A percentile compares a stretch with the other conserved stretches of the same genome.
Evolutionary conservation across 345 rosid species (phyloP).

Genomic region (Sapria himalayana): DNA sequence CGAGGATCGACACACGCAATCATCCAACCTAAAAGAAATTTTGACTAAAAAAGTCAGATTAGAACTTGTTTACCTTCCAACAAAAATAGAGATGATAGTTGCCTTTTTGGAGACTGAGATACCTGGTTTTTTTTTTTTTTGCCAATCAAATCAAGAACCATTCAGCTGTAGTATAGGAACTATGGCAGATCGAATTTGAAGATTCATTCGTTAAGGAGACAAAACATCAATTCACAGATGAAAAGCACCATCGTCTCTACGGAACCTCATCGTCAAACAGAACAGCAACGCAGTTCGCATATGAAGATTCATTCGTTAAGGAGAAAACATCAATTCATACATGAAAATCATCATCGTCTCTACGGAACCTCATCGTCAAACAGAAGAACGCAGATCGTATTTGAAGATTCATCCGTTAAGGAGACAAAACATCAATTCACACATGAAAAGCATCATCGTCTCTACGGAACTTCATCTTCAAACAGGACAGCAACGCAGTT

Average conservation of each 20-base stretch:
- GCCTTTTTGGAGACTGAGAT: slow-evolving; percentile 24
- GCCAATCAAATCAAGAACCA: slow-evolving; percentile 1
- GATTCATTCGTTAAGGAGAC: too few species aligned
- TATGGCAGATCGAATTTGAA: too few species aligned
- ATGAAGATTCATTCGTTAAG: slow-evolving; percentile 1
- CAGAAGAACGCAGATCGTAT: too few species aligned
- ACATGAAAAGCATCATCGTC: too few species aligned
- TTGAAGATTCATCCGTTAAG: neutral
- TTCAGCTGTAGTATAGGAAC: neutral
- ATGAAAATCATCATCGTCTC: too few species aligned
- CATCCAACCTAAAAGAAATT: neutral
- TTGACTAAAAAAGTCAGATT: neutral
- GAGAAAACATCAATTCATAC: neutral
- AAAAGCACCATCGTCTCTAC: too few species aligned
- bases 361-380: too few species aligned
- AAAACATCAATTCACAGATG: too few species aligned
- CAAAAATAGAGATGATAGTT: slow-evolving; percentile 36
- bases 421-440: too few species aligned
- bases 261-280: too few species aligned
- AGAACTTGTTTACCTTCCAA: slow-evolving; percentile 70
- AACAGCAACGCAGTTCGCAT: slow-evolving; percentile 2
- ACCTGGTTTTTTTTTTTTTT: slow-evolving; percentile 23
- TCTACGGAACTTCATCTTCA: too few species aligned
- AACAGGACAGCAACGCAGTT: slow-evolving; percentile 1
- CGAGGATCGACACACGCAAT: neutral